Percentiles rank a stretch among this genome's conserved stretches.
These are phyloP conservation scores for Claviceps sorghi DNA, from an alignment of 2,329 filamentous ascomycete genomes.

Conservation along the genomic window DNA sequence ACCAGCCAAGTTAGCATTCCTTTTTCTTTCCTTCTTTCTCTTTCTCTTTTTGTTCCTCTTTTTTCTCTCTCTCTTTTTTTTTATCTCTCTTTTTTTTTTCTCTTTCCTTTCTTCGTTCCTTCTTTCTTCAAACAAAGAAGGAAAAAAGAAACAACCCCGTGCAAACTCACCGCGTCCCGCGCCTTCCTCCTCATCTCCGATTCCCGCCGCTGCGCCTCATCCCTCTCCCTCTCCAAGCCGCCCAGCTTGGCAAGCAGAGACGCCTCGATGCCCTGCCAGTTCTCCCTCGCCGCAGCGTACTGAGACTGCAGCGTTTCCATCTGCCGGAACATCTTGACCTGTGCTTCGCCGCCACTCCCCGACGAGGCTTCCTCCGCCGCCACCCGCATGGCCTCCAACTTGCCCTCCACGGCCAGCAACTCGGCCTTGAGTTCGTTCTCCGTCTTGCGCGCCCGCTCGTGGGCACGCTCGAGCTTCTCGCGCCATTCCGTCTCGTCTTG, in stretches of 20 bases:
- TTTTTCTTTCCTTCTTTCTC: too few relatives aligned
- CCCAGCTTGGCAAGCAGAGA: conserved; percentile 65
- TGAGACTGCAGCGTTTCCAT: conserved; percentile 93
- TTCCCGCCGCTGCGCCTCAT: conserved; percentile 72
- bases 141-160: background rate
- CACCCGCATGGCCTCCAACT: conserved; percentile 73
- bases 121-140: background rate
- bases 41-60: background rate
- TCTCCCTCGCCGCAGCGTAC: conserved; percentile 84
- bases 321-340: conserved; percentile 81
- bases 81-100: too few relatives aligned
- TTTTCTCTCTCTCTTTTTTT: background rate
- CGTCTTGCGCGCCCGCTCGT: conserved; percentile 50
- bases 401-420: conserved; percentile 63
- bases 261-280: conserved; percentile 93
- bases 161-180: conserved; percentile 56
- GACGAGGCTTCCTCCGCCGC: conserved; percentile 83
- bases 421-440: conserved; percentile 76
- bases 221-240: conserved; percentile 75
- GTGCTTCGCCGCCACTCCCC: conserved; percentile 63
- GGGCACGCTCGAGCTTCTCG: conserved; percentile 58
- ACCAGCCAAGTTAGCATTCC: background rate
- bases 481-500: conserved; percentile 56
- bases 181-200: conserved; percentile 80
- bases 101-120: too few relatives aligned